phyloP scores from a whole-genome alignment of 371 early-diverging fungal genomes.

The Cladochytrium tenue region DNA sequence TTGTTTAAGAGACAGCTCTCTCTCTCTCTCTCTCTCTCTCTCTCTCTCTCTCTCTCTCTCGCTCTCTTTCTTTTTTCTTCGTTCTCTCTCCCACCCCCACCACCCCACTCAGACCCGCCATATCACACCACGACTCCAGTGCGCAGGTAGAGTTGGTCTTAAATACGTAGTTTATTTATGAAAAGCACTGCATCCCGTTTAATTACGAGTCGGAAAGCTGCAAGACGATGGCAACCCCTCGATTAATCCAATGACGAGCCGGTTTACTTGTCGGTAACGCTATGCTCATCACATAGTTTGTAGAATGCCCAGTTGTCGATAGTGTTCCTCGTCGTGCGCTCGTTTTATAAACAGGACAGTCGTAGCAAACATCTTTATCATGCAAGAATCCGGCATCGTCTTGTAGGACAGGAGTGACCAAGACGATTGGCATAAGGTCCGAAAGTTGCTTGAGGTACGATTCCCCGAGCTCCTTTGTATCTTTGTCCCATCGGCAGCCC shows the following conservation, averaged over 20 bases:
- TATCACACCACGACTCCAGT: too few relatives aligned
- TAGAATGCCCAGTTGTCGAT: slow-evolving; percentile 63
- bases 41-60: too few relatives aligned
- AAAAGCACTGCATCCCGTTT: too few relatives aligned
- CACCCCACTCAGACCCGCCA: too few relatives aligned
- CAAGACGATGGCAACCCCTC: slow-evolving; percentile 57
- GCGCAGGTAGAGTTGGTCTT: too few relatives aligned
- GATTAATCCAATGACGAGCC: slow-evolving; percentile 52
- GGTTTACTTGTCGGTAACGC: slow-evolving; percentile 38
- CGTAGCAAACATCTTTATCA: slow-evolving; percentile 36
- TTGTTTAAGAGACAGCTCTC: too few relatives aligned
- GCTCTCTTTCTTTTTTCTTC: too few relatives aligned
- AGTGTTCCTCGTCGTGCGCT: slow-evolving; percentile 52
- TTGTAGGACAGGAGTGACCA: slow-evolving; percentile 41
- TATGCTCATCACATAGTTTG: slow-evolving; percentile 58
- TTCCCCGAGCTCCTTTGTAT: slow-evolving; percentile 43
- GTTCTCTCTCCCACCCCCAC: too few relatives aligned
- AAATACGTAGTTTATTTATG: too few relatives aligned
- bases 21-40: too few relatives aligned
- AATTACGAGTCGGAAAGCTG: slow-evolving; percentile 28
- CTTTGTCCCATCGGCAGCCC: slow-evolving; percentile 55
- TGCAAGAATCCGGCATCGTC: slow-evolving; percentile 39
- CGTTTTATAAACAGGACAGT: slow-evolving; percentile 64
- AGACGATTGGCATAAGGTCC: slow-evolving; percentile 53
- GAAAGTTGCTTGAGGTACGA: slow-evolving; percentile 47